Evolutionary conservation across 306 rosid genomes (phyloP).

Genomic region (Sicyos baderoa): DNA sequence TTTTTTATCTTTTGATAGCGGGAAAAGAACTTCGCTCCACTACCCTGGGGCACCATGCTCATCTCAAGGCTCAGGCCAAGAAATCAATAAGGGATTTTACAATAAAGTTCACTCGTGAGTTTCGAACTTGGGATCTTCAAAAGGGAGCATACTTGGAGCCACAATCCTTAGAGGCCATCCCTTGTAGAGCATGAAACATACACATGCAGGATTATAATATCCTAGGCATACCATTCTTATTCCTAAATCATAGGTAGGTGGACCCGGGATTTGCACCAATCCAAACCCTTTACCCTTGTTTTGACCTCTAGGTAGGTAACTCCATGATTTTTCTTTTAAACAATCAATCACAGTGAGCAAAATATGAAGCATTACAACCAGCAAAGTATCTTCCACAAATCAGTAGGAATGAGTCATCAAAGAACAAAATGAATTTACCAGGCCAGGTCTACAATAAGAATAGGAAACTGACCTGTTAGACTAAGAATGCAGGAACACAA

Average conservation of each 20-base stretch:
- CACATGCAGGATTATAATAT: neutral
- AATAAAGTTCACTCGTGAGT: too few species aligned
- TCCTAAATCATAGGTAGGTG: neutral
- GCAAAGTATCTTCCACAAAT: neutral
- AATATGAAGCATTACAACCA: neutral
- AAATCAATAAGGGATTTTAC: too few species aligned
- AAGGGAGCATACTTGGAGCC: too few species aligned
- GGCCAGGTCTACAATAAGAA: constrained; percentile 9
- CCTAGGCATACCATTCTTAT: neutral
- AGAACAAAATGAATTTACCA: neutral
- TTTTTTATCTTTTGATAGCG: too few species aligned
- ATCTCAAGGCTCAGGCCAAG: too few species aligned
- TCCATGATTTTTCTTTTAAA: neutral
- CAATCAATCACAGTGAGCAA: neutral
- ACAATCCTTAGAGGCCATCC: too few species aligned
- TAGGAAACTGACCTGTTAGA: constrained; percentile 57
- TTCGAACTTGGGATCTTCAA: too few species aligned
- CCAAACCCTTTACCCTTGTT: neutral
- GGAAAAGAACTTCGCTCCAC: too few species aligned
- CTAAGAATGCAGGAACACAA: constrained; percentile 84
- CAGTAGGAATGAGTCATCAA: neutral
- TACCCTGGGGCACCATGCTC: too few species aligned
- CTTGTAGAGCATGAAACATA: neutral
- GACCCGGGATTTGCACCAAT: neutral
- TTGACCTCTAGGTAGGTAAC: neutral